Percentiles rank a stretch among this genome's conserved stretches.
phyloP scores from a whole-genome alignment of 108 stramenopile species.

The Discostella pseudostelligera region DNA sequence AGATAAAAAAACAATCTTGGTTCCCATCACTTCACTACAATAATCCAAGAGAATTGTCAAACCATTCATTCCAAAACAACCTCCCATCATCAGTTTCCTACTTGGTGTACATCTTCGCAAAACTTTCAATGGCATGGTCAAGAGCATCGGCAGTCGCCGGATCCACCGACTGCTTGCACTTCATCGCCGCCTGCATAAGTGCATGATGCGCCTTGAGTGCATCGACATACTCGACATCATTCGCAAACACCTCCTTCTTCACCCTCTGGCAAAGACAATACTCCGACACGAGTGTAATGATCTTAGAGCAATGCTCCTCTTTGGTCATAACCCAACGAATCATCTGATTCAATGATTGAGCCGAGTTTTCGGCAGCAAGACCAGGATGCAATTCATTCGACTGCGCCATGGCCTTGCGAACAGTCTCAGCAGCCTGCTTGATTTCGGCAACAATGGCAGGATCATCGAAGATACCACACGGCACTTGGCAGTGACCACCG shows the following conservation, averaged over 20 bases:
- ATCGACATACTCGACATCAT: slow-evolving; percentile 64
- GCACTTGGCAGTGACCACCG: slow-evolving; percentile 79
- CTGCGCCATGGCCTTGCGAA: slow-evolving; percentile 36
- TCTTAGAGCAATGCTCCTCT: slow-evolving; percentile 73
- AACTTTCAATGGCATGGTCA: slow-evolving; percentile 71
- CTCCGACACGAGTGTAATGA: slow-evolving; percentile 64
- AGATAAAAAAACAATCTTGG: background rate
- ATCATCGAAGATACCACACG: slow-evolving; percentile 90
- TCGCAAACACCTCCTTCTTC: slow-evolving; percentile 64
- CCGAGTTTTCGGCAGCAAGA: slow-evolving; percentile 35
- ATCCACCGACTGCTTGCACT: slow-evolving; percentile 74
- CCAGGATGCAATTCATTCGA: slow-evolving; percentile 56
- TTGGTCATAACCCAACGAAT: slow-evolving; percentile 82
- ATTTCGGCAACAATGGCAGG: slow-evolving; percentile 87
- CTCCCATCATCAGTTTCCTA: background rate
- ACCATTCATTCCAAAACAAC: background rate
- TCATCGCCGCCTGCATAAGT: slow-evolving; percentile 82
- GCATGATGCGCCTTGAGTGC: slow-evolving; percentile 75
- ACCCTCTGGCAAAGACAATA: slow-evolving; percentile 84
- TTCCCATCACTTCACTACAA: background rate
- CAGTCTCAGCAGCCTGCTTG: background rate
- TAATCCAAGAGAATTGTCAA: background rate
- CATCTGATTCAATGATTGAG: slow-evolving; percentile 72
- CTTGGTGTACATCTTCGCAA: slow-evolving; percentile 74
- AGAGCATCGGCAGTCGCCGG: slow-evolving; percentile 57